Evolutionary conservation across 208 protist species (phyloP).

Genomic region (Leishmania amazonensis): DNA sequence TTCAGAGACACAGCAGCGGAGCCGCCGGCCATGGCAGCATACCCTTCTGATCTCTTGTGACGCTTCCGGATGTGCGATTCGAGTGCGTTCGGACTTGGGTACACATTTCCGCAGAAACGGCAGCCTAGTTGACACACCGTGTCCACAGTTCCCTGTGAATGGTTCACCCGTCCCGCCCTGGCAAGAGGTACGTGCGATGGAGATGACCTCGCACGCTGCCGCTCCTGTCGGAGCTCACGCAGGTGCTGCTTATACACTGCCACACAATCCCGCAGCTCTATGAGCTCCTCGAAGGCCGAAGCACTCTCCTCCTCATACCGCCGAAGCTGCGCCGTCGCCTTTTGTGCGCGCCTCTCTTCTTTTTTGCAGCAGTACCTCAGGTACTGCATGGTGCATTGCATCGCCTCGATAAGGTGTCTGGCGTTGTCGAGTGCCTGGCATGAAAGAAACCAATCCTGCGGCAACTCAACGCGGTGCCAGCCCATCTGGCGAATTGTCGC

Average conservation of each 20-base stretch:
- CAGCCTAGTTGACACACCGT: conserved; percentile 23
- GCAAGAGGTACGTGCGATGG: background rate
- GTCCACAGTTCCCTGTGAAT: background rate
- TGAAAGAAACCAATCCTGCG: conserved; percentile 73
- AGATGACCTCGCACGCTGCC: background rate
- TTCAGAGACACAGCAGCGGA: conserved; percentile 22
- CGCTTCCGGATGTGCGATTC: conserved; percentile 76
- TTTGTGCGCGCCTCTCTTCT: conserved; percentile 26
- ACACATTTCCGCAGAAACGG: conserved; percentile 65
- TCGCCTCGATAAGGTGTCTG: conserved; percentile 40
- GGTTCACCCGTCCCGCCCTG: background rate
- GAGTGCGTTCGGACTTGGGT: conserved; percentile 58
- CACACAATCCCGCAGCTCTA: conserved; percentile 58
- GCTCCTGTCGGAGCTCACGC: conserved; percentile 9
- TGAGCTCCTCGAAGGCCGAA: conserved; percentile 66
- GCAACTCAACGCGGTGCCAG: conserved; percentile 55
- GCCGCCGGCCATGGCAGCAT: conserved; percentile 39
- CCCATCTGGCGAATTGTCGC: conserved; percentile 72
- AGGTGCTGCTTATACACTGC: conserved; percentile 37
- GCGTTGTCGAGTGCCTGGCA: conserved; percentile 31
- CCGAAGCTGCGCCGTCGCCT: conserved; percentile 17
- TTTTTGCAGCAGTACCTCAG: conserved; percentile 30
- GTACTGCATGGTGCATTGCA: conserved; percentile 89
- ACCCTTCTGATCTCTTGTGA: conserved; percentile 44
- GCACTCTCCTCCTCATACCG: conserved; percentile 49